Evolutionary conservation across 2,329 filamentous ascomycete species (phyloP).

Genomic region (Neonectria faginata): DNA sequence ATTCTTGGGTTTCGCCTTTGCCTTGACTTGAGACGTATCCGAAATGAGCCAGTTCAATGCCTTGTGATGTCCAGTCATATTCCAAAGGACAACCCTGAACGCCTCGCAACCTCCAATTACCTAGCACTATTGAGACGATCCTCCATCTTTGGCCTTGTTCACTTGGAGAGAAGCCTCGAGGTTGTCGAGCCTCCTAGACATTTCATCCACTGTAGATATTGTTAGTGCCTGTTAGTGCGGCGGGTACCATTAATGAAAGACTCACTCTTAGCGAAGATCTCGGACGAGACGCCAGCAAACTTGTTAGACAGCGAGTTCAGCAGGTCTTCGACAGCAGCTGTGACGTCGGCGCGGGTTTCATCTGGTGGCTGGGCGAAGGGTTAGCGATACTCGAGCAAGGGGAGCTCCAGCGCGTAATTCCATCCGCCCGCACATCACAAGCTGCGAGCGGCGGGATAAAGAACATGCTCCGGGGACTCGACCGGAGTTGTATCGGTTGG

Average conservation of each 20-base stretch:
- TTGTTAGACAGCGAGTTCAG: conserved; percentile 87
- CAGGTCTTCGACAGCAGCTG: conserved; percentile 85
- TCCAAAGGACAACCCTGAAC: conserved; percentile 34
- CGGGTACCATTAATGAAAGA: conserved; percentile 26
- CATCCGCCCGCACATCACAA: conserved; percentile 19
- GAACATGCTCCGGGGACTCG: not conserved
- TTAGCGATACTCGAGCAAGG: conserved; percentile 33
- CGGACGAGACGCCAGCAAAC: conserved; percentile 84
- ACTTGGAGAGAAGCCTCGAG: conserved; percentile 79
- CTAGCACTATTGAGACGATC: conserved; percentile 51
- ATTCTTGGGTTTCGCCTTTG: conserved; percentile 38
- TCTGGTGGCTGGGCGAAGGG: conserved; percentile 52
- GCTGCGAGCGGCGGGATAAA: conserved; percentile 3
- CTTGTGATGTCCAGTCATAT: conserved; percentile 29
- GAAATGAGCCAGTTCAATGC: conserved; percentile 25
- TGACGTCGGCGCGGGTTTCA: conserved; percentile 72
- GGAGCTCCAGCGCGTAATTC: not conserved
- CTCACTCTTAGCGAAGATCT: conserved; percentile 90
- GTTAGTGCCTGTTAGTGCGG: conserved; percentile 25
- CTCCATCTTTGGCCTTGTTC: conserved; percentile 60
- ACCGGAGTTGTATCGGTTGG: not conserved
- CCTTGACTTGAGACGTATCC: conserved; percentile 30
- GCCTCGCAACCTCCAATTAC: conserved; percentile 22
- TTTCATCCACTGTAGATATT: conserved; percentile 83
- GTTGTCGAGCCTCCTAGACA: conserved; percentile 86